Evolutionary conservation across 2,329 filamentous ascomycete genomes (phyloP), one percentile per base, ranked within the genome.

Genomic region (Stagonosporopsis tanaceti): DNA sequence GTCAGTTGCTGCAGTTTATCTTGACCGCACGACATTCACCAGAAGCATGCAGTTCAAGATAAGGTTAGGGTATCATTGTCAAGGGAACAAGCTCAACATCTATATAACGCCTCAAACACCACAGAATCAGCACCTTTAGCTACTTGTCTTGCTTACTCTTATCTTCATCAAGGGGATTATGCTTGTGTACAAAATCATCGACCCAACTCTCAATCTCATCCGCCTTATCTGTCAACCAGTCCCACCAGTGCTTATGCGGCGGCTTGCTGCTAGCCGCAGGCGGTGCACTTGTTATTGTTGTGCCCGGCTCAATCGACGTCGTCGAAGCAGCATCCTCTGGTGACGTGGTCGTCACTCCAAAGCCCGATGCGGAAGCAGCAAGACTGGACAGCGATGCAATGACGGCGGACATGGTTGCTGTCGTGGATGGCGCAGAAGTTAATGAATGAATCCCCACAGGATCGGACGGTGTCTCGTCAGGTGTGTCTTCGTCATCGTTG

Each of bases 401-500:
- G 7, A 53, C 15, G 2, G 62, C 57, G 20, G 68, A 58, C 50
- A 61, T 66, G 20, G 64, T 65, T 0, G 67, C 67, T 22, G 64
- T 44, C 1, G 52, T 47, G 8, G 57, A 47, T 11, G 48, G 34
- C 3, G 37, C 7, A 38, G 51, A 58, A 6, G 60, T 47, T 11
- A 58, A 38, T 6, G 59, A 42, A 17, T 63, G 39, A 9, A 59
- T 50, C 0, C 59, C 57, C 3, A 71, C 68, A 1, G 87, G 85
- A 62, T 90, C 87, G 1, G 75, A 73, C 0, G 83, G 85, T n/a
- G 80, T 80, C 20, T 84, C 79, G 0, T 81, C 73, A 2, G 59
- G 40, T 8, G 74, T 76, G 2, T 81, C 77, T 15, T 81, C 80
- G 0, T 80, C 69, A 45, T 83, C 80, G 70, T 70, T 69, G 60